These are phyloP conservation scores for Trichophyton mentagrophytes DNA, from an alignment of 2,329 filamentous ascomycete species.

Conservation along the genomic window DNA sequence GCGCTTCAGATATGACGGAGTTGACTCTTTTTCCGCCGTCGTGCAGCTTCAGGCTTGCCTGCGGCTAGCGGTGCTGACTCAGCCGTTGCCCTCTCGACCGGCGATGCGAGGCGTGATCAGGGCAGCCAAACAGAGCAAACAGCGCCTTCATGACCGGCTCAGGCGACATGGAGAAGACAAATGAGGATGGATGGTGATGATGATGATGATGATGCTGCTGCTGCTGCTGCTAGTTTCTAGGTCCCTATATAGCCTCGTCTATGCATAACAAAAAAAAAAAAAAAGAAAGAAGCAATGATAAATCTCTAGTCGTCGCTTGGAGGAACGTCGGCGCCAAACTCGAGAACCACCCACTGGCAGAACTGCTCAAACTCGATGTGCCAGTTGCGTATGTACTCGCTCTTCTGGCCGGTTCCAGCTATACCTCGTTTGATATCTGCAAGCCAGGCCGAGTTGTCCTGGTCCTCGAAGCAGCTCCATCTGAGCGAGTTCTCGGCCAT, in stretches of 20 bases:
- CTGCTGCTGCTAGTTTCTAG: too few species aligned
- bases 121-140: not conserved
- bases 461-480: conserved; percentile 82
- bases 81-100: not conserved
- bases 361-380: conserved; percentile 73
- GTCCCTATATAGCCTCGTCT: not conserved
- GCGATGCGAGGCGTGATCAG: not conserved
- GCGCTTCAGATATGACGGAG: not conserved
- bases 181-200: too few species aligned
- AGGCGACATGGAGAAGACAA: not conserved
- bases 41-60: not conserved
- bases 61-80: not conserved
- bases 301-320: not conserved
- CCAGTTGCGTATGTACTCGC: conserved; percentile 64
- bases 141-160: not conserved
- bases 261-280: not conserved
- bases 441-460: conserved; percentile 56
- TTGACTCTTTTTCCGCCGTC: not conserved
- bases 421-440: conserved; percentile 61
- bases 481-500: conserved; percentile 85
- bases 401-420: conserved; percentile 57
- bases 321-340: conserved; percentile 42
- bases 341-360: conserved; percentile 75
- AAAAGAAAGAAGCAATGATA: not conserved
- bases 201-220: too few species aligned